Percentiles rank a stretch among this genome's conserved stretches.
Conservation (phyloP, 371 early-diverging fungal species). For the Neoconidiobolus thromboides region DNA sequence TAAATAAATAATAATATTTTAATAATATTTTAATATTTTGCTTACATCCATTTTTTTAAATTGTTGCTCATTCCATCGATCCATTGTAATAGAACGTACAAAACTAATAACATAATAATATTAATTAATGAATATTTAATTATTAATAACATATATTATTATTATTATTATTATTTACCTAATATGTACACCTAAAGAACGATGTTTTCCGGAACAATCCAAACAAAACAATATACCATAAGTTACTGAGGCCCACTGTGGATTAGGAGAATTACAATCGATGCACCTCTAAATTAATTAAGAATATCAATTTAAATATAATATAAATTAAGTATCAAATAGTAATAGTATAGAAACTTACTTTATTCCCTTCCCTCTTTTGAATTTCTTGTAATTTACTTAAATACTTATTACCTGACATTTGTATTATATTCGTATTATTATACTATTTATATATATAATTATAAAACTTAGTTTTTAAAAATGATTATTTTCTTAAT, state of each 20-base stretch:
- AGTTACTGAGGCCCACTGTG: constrained; percentile 88
- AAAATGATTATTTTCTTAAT: neutral
- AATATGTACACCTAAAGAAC: constrained; percentile 87
- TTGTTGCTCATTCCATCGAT: constrained; percentile 93
- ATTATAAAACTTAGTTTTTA: neutral
- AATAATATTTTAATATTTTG: too few relatives aligned
- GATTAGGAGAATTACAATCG: constrained; percentile 66
- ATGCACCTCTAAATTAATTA: constrained; percentile 31
- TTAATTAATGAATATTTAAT: neutral
- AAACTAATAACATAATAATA: constrained; percentile 29
- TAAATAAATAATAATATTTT: too few relatives aligned
- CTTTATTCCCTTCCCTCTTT: constrained; percentile 43
- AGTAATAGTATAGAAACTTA: constrained; percentile 6
- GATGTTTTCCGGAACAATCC: constrained; percentile 85
- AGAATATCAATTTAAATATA: too few relatives aligned
- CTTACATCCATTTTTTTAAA: constrained; percentile 71
- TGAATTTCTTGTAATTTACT: constrained; percentile 28
- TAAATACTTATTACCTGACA: neutral
- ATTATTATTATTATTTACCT: constrained; percentile 15
- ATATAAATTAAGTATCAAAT: neutral
- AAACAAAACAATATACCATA: constrained; percentile 95
- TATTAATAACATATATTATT: constrained; percentile 8
- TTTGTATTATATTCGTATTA: neutral
- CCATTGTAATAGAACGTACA: constrained; percentile 96
- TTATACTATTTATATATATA: neutral